Base-by-base conservation (phyloP, 345 rosid genomes). In the Salix exigua region DNA sequence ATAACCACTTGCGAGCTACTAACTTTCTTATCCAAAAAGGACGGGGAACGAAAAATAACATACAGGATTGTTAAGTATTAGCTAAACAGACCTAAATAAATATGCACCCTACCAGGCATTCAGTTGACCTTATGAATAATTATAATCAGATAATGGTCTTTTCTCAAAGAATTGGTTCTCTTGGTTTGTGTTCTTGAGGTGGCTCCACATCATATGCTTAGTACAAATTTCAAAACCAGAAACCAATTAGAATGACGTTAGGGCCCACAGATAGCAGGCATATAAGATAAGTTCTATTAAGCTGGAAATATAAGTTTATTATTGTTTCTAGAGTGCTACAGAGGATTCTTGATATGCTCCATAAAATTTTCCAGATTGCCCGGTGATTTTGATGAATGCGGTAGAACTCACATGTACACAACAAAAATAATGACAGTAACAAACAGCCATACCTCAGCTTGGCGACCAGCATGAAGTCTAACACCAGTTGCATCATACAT, bases 401-500 rank as follows among this genome's bases (percentile, higher is more conserved):
- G 21, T 37, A 6, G 18, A 58, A 8, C 48, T 28, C 31, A 33
- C 42, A 60, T n/a, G n/a, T 0, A 48, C 46, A 33, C 26, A 48
- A 30, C 14, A 48, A 17, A 70, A 4, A 53, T 6, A 21, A 2
- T 40, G 50, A 62, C 46, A 55, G 30, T 25, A 44, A 23, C 4
- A 30, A 64, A 76, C 50, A 61, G 46, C 51, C 83, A 84, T 80
- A 89, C 93, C 74, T 89, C 90, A 77, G 91, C 93, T 74, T 89
- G 93, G 16, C 90, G 91, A 38, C 93, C 91, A 63, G 93, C 89
- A 82, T 89, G 93, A 77, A 89, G 88, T 73, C 90, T 82, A 66
- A 88, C 91, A 73, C 91, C 91, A 73, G 88, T 75, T 69, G 93
- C 93, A 85, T 89, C 93, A 80, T 88, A 89, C 91, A 89, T 89